phyloP scores from a whole-genome alignment of 805 yeast genomes.

The Wickerhamiella sorbophila region DNA sequence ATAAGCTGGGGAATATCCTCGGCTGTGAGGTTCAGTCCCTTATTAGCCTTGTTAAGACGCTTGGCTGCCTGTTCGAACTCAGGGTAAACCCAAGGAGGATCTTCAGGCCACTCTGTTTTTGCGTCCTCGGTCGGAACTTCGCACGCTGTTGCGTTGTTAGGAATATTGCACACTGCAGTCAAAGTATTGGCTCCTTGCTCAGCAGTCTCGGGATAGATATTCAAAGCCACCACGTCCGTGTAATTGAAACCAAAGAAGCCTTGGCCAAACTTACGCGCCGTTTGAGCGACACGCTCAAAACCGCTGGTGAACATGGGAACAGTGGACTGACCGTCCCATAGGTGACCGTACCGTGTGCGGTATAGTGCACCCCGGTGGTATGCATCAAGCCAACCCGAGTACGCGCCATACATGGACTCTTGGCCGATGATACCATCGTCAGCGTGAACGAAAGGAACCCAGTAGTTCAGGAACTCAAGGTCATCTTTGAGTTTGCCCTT shows the following conservation, averaged over 20 bases:
- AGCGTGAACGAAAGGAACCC: constrained; percentile 30
- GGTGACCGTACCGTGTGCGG: constrained; percentile 33
- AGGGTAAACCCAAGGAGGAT: constrained; percentile 5
- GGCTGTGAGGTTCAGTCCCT: constrained; percentile 27
- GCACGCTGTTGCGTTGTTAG: not conserved
- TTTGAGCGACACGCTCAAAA: constrained; percentile 30
- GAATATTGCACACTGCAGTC: constrained; percentile 5
- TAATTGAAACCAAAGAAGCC: constrained; percentile 14
- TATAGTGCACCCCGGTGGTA: constrained; percentile 35
- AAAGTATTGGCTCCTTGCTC: constrained; percentile 13
- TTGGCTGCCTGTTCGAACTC: constrained; percentile 14
- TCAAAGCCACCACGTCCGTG: constrained; percentile 8
- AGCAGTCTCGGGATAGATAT: constrained; percentile 10
- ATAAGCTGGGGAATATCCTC: constrained; percentile 32
- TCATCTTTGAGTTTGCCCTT: constrained; percentile 8
- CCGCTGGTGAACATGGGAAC: constrained; percentile 41
- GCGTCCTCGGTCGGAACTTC: not conserved
- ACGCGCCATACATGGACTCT: constrained; percentile 37
- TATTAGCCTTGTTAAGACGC: constrained; percentile 17
- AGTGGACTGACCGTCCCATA: constrained; percentile 26
- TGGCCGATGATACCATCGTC: constrained; percentile 20
- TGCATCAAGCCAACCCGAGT: constrained; percentile 37
- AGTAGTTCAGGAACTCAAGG: constrained; percentile 33
- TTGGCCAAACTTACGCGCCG: constrained; percentile 14
- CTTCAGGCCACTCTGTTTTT: constrained; percentile 1